Percentiles rank a stretch among this genome's conserved stretches.
Evolutionary conservation across 768 basidiomycete genomes (phyloP).

Genomic region (Trichaptum fuscoviolaceum): DNA sequence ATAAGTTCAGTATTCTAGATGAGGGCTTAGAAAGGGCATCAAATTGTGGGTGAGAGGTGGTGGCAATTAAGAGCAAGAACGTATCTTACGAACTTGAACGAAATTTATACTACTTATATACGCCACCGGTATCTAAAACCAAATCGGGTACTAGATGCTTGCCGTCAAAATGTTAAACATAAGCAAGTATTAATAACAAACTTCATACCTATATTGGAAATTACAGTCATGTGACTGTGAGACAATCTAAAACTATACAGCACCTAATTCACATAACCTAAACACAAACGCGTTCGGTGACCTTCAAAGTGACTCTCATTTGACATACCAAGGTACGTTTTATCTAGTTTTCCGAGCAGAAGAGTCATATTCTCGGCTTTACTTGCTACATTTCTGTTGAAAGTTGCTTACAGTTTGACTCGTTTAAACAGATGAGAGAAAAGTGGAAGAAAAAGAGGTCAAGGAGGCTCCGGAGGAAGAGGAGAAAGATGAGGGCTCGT

Average conservation of each 20-base stretch:
- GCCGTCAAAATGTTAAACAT: no score
- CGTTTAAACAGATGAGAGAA: constrained; percentile 71
- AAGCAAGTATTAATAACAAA: no score
- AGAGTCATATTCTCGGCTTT: not conserved
- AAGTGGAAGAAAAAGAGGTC: constrained; percentile 98
- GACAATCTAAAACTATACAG: not conserved
- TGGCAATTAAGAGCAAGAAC: no score
- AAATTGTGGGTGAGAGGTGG: no score
- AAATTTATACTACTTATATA: no score
- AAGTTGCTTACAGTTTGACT: not conserved
- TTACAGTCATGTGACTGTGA: not conserved
- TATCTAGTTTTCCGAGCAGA: not conserved
- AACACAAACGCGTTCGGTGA: not conserved
- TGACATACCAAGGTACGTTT: not conserved
- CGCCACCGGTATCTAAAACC: no score
- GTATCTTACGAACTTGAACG: no score
- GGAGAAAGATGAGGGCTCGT: constrained; percentile 94
- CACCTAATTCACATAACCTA: not conserved
- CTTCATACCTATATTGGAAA: no score
- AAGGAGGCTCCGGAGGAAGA: constrained; percentile 87
- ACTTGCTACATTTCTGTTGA: not conserved
- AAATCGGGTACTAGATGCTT: no score
- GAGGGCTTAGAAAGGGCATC: no score
- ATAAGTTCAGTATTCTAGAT: constrained; percentile 14
- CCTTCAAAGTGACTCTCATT: not conserved